phyloP scores from a whole-genome alignment of 208 protist genomes.

The Leishmania aethiopica region DNA sequence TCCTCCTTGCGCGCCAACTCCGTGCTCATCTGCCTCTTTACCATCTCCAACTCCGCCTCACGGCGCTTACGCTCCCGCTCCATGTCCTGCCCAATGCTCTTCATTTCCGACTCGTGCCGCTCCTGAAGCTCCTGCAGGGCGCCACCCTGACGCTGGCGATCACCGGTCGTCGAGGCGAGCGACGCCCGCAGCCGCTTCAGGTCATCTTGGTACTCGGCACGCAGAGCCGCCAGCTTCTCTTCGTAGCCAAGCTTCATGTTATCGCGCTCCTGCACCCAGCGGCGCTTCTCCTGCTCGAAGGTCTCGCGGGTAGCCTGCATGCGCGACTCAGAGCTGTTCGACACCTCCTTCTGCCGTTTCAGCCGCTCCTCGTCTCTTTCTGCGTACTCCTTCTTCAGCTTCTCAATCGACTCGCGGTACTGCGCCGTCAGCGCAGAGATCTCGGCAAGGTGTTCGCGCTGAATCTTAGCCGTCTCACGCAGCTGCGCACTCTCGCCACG shows the following conservation, averaged over 20 bases:
- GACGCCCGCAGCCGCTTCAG: conserved; percentile 37
- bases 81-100: conserved; percentile 16
- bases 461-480: conserved; percentile 21
- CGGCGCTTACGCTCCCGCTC: conserved; percentile 16
- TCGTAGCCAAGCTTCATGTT: conserved; percentile 43
- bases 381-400: conserved; percentile 22
- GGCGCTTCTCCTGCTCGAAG: conserved; percentile 41
- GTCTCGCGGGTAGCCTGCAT: conserved; percentile 27
- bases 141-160: conserved; percentile 41
- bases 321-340: conserved; percentile 30
- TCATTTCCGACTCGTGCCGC: conserved; percentile 25
- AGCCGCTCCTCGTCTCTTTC: conserved; percentile 8
- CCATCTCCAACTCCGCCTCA: conserved; percentile 19
- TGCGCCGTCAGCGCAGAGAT: conserved; percentile 22
- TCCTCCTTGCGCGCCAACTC: conserved; percentile 23
- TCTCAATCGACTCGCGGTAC: conserved; percentile 26
- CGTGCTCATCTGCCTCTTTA: conserved; percentile 31
- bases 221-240: conserved; percentile 29
- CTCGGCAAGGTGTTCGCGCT: conserved; percentile 32
- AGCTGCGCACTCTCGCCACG: conserved; percentile 24
- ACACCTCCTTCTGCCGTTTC: conserved; percentile 7
- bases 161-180: conserved; percentile 9
- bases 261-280: conserved; percentile 29
- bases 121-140: conserved; percentile 42
- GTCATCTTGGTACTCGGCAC: conserved; percentile 38